Percentiles rank a stretch among this genome's conserved stretches.
Conservation (phyloP, 257 asterid genomes). For the Cinchona pubescens region DNA sequence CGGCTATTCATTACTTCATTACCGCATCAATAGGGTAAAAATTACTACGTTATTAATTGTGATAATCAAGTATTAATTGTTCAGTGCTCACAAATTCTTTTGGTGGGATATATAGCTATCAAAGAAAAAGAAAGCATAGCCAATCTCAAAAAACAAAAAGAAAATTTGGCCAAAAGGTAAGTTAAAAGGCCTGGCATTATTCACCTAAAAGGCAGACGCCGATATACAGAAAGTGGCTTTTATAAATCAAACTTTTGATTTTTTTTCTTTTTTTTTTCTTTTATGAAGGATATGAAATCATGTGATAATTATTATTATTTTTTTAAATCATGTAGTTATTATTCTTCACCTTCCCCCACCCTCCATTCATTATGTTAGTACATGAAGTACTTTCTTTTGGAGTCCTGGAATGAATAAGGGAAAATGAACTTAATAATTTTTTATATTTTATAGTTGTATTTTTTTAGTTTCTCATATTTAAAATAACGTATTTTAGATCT, state of each 20-base stretch:
- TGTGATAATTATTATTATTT: too few relatives aligned
- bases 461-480: too few relatives aligned
- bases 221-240: neutral
- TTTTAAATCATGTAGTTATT: too few relatives aligned
- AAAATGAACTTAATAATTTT: too few relatives aligned
- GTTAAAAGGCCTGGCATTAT: slow-evolving; percentile 10
- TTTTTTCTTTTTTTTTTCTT: too few relatives aligned
- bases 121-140: neutral
- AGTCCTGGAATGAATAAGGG: too few relatives aligned
- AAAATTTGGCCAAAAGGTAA: neutral
- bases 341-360: too few relatives aligned
- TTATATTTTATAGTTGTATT: too few relatives aligned
- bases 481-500: too few relatives aligned
- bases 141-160: neutral
- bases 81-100: neutral
- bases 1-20: neutral
- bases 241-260: neutral
- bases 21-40: neutral
- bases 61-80: neutral
- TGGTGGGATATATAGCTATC: neutral
- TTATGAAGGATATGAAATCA: too few relatives aligned
- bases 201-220: neutral
- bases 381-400: too few relatives aligned
- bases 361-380: too few relatives aligned
- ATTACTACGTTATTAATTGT: neutral